Evolutionary conservation across 768 basidiomycete species (phyloP).

Genomic region (Termitomyces sp.): DNA sequence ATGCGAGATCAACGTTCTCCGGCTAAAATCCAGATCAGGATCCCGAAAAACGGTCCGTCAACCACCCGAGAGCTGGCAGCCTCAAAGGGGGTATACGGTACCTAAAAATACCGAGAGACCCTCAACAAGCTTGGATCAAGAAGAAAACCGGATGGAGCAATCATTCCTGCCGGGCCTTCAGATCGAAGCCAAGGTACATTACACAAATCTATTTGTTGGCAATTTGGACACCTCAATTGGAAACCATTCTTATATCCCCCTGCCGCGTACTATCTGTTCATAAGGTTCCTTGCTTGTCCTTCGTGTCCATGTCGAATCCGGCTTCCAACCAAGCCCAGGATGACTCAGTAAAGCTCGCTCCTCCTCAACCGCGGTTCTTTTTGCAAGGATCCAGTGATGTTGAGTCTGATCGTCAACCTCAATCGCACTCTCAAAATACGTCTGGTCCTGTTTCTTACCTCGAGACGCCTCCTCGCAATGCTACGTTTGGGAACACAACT

Average conservation of each 20-base stretch:
- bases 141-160: slow-evolving; percentile 17
- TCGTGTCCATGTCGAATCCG: slow-evolving; percentile 13
- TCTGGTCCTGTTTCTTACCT: slow-evolving; percentile 23
- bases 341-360: slow-evolving; percentile 22
- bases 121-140: slow-evolving; percentile 14
- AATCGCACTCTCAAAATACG: slow-evolving; percentile 28
- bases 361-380: slow-evolving; percentile 26
- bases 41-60: not conserved
- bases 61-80: not conserved
- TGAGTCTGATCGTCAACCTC: slow-evolving; percentile 19
- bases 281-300: slow-evolving; percentile 7
- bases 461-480: slow-evolving; percentile 36
- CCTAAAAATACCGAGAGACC: slow-evolving; percentile 7
- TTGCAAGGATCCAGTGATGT: slow-evolving; percentile 22
- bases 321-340: slow-evolving; percentile 17
- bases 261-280: slow-evolving; percentile 11
- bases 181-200: slow-evolving; percentile 22
- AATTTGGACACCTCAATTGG: not conserved
- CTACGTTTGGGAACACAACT: slow-evolving; percentile 23
- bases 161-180: slow-evolving; percentile 18
- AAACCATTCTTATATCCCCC: slow-evolving; percentile 26
- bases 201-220: slow-evolving; percentile 20
- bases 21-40: slow-evolving; percentile 4
- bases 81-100: slow-evolving; percentile 8
- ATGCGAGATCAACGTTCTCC: not conserved